Evolutionary conservation across 83 land plant species (phyloP).

Genomic region (Diphasiastrum complanatum): DNA sequence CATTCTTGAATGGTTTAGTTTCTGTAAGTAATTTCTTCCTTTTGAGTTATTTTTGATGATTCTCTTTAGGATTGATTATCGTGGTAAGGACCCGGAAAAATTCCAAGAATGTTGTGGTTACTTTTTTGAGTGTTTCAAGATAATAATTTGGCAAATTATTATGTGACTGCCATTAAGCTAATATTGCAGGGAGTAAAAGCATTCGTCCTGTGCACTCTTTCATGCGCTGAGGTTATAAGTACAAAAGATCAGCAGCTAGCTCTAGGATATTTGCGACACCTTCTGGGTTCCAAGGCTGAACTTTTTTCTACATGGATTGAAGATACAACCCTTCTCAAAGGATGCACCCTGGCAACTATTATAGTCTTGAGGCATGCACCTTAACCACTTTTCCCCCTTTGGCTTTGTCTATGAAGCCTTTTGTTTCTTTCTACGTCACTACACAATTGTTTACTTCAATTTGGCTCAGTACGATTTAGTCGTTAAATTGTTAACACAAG

Average conservation of each 20-base stretch:
- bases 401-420: too few relatives aligned
- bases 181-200: conserved; percentile 14
- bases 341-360: neutral
- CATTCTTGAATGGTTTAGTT: conserved; percentile 3
- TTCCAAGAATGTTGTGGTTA: too few relatives aligned
- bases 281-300: conserved; percentile 4
- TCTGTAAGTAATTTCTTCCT: neutral
- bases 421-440: too few relatives aligned
- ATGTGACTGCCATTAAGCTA: too few relatives aligned
- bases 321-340: neutral
- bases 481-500: too few relatives aligned
- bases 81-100: too few relatives aligned
- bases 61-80: too few relatives aligned
- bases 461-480: too few relatives aligned
- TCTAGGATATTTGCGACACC: neutral
- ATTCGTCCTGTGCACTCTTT: conserved; percentile 6
- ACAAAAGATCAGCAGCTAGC: neutral
- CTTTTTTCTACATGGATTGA: neutral
- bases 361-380: neutral
- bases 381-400: neutral
- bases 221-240: neutral
- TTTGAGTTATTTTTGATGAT: neutral
- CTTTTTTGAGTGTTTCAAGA: too few relatives aligned
- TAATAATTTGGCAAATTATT: too few relatives aligned
- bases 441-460: too few relatives aligned